Evolutionary conservation across 768 basidiomycete species (phyloP).

Genomic region (Leccinum subtestaceum): DNA sequence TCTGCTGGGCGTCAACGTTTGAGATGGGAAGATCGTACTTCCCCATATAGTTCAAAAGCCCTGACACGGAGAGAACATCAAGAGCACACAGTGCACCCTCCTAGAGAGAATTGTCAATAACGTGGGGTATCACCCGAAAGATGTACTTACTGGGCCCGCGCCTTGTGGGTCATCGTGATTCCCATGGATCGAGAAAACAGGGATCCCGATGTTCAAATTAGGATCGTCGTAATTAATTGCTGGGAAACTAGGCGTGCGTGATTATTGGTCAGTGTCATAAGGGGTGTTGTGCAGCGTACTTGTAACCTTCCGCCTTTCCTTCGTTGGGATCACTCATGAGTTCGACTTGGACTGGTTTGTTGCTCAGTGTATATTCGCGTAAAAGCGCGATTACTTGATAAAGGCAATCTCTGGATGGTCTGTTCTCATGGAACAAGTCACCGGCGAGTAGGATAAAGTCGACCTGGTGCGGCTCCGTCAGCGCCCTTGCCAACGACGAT

Average conservation of each 20-base stretch:
- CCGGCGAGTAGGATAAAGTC: constrained; percentile 95
- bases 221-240: constrained; percentile 96
- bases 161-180: constrained; percentile 99
- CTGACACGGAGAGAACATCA: constrained; percentile 90
- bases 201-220: constrained; percentile 93
- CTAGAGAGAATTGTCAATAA: constrained; percentile 37
- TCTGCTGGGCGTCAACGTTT: constrained; percentile 58
- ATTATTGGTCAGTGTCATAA: neutral
- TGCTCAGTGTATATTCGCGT: constrained; percentile 85
- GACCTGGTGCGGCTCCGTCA: constrained; percentile 50
- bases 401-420: constrained; percentile 85
- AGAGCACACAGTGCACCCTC: constrained; percentile 95
- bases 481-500: neutral
- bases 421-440: constrained; percentile 97
- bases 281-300: constrained; percentile 45
- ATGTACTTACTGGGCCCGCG: constrained; percentile 70
- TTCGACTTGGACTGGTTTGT: constrained; percentile 88
- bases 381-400: constrained; percentile 88
- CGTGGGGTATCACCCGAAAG: neutral
- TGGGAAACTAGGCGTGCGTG: constrained; percentile 67
- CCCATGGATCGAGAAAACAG: constrained; percentile 98
- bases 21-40: constrained; percentile 84
- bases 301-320: constrained; percentile 80
- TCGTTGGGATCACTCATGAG: constrained; percentile 91
- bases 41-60: constrained; percentile 96